Evolutionary conservation across 2,329 filamentous ascomycete species (phyloP), one percentile per base, ranked within the genome.

Genomic region (Lachnellula cervina): DNA sequence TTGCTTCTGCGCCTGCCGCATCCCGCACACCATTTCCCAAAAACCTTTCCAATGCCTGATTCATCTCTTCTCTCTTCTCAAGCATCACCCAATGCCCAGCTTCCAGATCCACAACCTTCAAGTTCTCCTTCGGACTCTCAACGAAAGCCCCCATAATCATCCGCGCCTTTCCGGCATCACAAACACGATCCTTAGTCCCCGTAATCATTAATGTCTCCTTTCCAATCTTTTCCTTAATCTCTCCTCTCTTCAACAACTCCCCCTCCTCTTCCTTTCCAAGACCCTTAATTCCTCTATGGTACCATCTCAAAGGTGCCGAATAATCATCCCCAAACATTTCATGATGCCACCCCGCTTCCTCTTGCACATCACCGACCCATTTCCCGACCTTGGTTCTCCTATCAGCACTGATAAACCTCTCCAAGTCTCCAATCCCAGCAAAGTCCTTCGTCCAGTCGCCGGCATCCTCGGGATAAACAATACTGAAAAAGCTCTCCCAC

Each of bases 51-150:
- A 60, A 49, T 3, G 54, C 13, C 13, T 32, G n/a, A 52, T 63
- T 64, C 9, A 49, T 46, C 54, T 63, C 55, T 21, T 58, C 43
- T n/a, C 8, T 35, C 51, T 50, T 54, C 54, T 66, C 59, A 19
- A 66, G 50, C 54, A 64, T 62, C 53, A 65, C 54, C 64, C 64
- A 66, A 58, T 65, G 58, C 1, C 61, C 62, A 48, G 57, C 51
- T 9, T 61, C 57, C 21, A 63, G n/a, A 55, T 62, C 56, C 17
- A 56, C 45, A 47, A 59, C 25, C 44, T 34, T 52, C 37, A 64
- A 42, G 32, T 58, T 35, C 4, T 53, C 45, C 11, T 21, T 19
- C 19, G 42, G 21, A 25, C 52, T 52, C 16, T 56, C 52, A 14
- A 60, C 55, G 6, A 16, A 42, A 38, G 45, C 45, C 37, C 46